Percentiles rank a stretch among this genome's conserved stretches.
These are phyloP conservation scores for Chaetomiaceae sp. DNA, from an alignment of 2,329 filamentous ascomycete genomes.

Conservation along the genomic window DNA sequence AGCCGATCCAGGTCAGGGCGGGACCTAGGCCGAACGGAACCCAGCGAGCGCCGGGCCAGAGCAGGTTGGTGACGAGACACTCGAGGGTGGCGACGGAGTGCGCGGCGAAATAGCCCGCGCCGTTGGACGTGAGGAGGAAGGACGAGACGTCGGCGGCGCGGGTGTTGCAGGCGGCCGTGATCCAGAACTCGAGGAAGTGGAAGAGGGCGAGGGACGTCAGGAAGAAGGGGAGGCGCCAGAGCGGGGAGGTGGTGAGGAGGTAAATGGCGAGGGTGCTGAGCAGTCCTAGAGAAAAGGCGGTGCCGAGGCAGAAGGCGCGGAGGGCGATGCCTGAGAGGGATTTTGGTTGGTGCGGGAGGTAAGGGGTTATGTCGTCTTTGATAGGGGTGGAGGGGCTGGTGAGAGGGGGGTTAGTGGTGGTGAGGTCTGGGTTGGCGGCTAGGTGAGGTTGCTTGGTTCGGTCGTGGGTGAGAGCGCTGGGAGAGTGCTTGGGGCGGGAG, in stretches of 20 bases:
- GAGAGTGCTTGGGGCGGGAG: too few relatives aligned
- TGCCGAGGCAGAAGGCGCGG: conserved; percentile 53
- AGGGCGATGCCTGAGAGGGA: conserved; percentile 57
- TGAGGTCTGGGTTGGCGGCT: not conserved
- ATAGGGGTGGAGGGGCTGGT: not conserved
- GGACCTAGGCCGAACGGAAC: conserved; percentile 42
- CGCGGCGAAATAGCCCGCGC: conserved; percentile 76
- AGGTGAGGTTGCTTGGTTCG: not conserved
- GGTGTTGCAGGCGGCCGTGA: conserved; percentile 80
- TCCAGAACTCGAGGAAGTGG: conserved; percentile 96
- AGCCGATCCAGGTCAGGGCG: conserved; percentile 50
- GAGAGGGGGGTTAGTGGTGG: not conserved
- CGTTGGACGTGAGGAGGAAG: conserved; percentile 83
- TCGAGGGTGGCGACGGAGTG: conserved; percentile 72
- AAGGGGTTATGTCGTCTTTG: conserved; percentile 27
- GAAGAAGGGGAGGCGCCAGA: conserved; percentile 66
- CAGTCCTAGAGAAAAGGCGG: conserved; percentile 36
- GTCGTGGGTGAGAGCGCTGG: too few relatives aligned
- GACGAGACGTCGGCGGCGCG: conserved; percentile 65
- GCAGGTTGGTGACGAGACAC: conserved; percentile 56
- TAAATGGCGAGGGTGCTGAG: conserved; percentile 33
- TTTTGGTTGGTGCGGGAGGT: conserved; percentile 46
- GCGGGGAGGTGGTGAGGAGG: conserved; percentile 39
- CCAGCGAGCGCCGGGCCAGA: conserved; percentile 50
- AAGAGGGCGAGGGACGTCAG: conserved; percentile 67